A percentile compares a stretch with the other conserved stretches of the same genome.
Conservation (phyloP, 2,329 filamentous ascomycete species). For the Cladosporium sp. region DNA sequence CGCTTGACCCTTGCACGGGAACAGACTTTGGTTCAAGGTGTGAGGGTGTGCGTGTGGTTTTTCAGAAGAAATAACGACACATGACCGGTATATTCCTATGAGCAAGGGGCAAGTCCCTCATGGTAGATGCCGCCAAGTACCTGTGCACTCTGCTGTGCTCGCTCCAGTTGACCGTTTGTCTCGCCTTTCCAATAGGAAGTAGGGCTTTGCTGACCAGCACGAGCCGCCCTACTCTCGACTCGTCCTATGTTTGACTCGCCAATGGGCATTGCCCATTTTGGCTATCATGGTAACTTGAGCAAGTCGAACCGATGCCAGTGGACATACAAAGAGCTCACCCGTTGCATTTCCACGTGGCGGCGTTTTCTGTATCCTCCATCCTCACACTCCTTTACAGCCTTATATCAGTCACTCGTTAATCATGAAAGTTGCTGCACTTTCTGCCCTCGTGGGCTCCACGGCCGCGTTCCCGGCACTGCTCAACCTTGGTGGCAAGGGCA, state of each 20-base stretch:
- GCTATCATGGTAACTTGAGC: background rate
- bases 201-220: background rate
- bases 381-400: background rate
- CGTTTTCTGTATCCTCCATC: background rate
- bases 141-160: background rate
- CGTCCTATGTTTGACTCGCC: background rate
- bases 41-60: too few relatives aligned
- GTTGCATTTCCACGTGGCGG: background rate
- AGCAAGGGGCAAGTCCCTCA: background rate
- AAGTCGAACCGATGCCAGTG: background rate
- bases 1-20: too few relatives aligned
- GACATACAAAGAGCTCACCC: background rate
- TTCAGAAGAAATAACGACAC: background rate
- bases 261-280: background rate
- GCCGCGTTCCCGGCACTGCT: conserved; percentile 12
- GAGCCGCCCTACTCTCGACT: background rate
- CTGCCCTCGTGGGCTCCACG: conserved; percentile 2
- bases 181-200: background rate
- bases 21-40: too few relatives aligned
- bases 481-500: conserved; percentile 12
- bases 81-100: background rate
- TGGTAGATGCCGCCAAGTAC: background rate
- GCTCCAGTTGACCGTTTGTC: background rate
- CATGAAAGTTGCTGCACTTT: conserved; percentile 7
- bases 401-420: background rate